Percentiles rank a stretch among this genome's conserved stretches.
Evolutionary conservation across 192 early-diverging fungal genomes (phyloP).

Genomic region (Diversispora eburnea): DNA sequence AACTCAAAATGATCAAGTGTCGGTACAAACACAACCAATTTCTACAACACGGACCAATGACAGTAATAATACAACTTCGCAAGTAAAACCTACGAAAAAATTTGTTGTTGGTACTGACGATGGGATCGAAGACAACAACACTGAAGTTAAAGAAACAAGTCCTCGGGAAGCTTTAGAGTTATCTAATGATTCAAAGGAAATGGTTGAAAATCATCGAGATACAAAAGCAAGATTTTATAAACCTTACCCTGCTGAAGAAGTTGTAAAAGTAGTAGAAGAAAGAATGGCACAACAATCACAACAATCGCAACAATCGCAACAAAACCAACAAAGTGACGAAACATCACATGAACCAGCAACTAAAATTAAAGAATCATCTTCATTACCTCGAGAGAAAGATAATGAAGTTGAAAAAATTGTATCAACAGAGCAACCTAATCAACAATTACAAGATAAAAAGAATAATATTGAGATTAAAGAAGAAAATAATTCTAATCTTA

Average conservation of each 20-base stretch:
- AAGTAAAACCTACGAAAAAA: not conserved
- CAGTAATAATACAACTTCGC: too few relatives aligned
- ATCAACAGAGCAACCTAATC: too few relatives aligned
- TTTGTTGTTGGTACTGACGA: constrained; percentile 11
- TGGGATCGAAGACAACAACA: not conserved
- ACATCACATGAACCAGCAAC: not conserved
- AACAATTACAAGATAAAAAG: too few relatives aligned
- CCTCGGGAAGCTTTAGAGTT: not conserved
- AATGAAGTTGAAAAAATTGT: too few relatives aligned
- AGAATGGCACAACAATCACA: not conserved
- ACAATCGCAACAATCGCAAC: not conserved
- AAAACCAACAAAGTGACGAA: not conserved
- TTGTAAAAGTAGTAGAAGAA: not conserved
- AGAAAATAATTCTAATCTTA: too few relatives aligned
- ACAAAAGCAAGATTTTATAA: constrained; percentile 2
- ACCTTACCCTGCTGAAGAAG: constrained; percentile 14
- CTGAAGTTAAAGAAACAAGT: not conserved
- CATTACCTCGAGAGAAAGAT: too few relatives aligned
- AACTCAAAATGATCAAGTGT: too few relatives aligned
- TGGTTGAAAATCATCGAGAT: constrained; percentile 2
- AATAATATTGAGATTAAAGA: too few relatives aligned
- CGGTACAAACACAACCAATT: too few relatives aligned
- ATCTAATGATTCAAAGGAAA: not conserved
- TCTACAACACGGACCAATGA: too few relatives aligned
- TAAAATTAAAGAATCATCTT: too few relatives aligned